phyloP scores from a whole-genome alignment of 192 early-diverging fungal genomes.

The Backusella circina region DNA sequence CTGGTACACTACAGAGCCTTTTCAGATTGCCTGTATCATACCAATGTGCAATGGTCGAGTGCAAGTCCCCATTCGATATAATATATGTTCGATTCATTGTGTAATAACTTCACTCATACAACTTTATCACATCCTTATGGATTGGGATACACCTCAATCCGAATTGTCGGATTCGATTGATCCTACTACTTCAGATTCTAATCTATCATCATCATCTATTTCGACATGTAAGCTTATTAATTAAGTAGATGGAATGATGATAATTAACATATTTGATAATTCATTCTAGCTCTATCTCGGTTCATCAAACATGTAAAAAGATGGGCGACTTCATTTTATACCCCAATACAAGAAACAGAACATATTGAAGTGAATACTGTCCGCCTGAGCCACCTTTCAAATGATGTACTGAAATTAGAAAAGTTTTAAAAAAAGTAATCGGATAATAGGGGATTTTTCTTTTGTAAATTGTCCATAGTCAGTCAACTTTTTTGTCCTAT shows the following conservation, averaged over 20 bases:
- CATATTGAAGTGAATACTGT: neutral
- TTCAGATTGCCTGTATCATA: slow-evolving; percentile 17
- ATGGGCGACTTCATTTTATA: neutral
- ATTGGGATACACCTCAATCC: slow-evolving; percentile 4
- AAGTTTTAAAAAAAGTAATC: slow-evolving; percentile 7
- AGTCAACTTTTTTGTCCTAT: neutral
- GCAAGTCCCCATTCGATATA: slow-evolving; percentile 20
- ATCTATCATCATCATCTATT: neutral
- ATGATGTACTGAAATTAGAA: slow-evolving; percentile 18
- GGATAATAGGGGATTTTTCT: neutral
- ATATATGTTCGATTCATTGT: slow-evolving; percentile 22
- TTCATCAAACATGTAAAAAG: neutral
- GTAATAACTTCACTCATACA: neutral
- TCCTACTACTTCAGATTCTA: neutral
- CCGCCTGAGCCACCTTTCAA: slow-evolving; percentile 7
- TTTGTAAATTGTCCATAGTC: neutral
- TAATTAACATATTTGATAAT: neutral
- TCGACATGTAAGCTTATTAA: neutral
- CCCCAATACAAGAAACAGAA: neutral
- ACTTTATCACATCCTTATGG: neutral
- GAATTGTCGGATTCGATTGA: neutral
- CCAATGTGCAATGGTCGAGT: slow-evolving; percentile 20
- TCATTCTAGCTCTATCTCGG: neutral
- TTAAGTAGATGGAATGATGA: neutral
- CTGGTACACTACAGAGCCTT: neutral